phyloP scores from a whole-genome alignment of 2,329 filamentous ascomycete genomes.

The Amylocarpus encephaloides region DNA sequence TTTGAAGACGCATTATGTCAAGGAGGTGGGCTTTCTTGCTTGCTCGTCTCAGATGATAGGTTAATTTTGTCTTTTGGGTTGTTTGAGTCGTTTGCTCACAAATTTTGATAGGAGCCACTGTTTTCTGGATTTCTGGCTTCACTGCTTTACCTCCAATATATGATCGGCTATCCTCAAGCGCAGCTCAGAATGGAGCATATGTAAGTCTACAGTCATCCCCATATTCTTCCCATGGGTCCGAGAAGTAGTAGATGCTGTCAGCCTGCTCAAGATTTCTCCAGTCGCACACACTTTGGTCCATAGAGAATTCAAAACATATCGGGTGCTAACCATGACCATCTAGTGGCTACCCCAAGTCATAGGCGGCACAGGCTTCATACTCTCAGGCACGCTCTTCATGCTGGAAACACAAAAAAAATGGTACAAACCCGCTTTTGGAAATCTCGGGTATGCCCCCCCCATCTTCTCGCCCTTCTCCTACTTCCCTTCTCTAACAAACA shows the following conservation, averaged over 20 bases:
- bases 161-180: constrained; percentile 39
- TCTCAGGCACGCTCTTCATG: constrained; percentile 55
- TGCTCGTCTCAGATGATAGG: constrained; percentile 49
- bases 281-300: too few relatives aligned
- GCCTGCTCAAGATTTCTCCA: too few relatives aligned
- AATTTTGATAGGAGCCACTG: constrained; percentile 3
- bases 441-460: constrained; percentile 39
- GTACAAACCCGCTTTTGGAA: constrained; percentile 49
- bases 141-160: constrained; percentile 52
- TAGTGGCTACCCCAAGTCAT: constrained; percentile 55
- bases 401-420: constrained; percentile 59
- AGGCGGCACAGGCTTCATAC: constrained; percentile 55
- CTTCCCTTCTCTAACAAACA: neutral
- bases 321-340: neutral
- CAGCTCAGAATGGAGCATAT: constrained; percentile 48
- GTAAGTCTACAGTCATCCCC: neutral
- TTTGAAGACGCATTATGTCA: constrained; percentile 52
- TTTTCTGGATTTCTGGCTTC: constrained; percentile 54
- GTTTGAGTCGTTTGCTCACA: neutral
- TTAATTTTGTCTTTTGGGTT: constrained; percentile 6
- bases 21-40: constrained; percentile 57
- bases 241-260: too few relatives aligned
- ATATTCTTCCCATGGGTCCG: too few relatives aligned
- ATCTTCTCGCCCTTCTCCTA: neutral
- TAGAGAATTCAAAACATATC: too few relatives aligned